phyloP scores from a whole-genome alignment of 169 alveolate genomes.

The Plasmodium yoelii region DNA sequence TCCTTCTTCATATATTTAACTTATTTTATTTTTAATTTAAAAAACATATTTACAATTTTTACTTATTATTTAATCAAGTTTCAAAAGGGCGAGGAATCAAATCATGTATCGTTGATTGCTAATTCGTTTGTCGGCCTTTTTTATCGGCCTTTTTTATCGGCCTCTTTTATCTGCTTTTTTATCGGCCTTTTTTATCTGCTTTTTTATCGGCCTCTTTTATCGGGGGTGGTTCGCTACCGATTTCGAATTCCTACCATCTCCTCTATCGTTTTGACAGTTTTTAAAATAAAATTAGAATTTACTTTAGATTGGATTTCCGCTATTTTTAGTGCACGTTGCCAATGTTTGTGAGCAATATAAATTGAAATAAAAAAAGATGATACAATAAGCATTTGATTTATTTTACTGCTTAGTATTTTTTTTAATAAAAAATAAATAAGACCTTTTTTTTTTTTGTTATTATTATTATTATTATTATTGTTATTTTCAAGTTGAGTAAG shows the following conservation, averaged over 20 bases:
- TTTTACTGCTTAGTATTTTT: constrained; percentile 53
- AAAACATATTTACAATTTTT: background rate
- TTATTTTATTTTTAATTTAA: background rate
- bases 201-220: too few relatives aligned
- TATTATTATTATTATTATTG: constrained; percentile 10
- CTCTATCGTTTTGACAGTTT: constrained; percentile 45
- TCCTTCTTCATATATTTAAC: too few relatives aligned
- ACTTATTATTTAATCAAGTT: background rate
- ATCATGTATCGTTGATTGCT: too few relatives aligned
- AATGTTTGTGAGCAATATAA: constrained; percentile 44
- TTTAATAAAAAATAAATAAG: constrained; percentile 33
- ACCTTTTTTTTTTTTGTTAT: constrained; percentile 27
- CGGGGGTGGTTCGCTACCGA: too few relatives aligned
- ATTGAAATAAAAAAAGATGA: constrained; percentile 58
- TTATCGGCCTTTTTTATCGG: too few relatives aligned
- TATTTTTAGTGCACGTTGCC: constrained; percentile 68
- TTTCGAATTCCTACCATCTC: constrained; percentile 45
- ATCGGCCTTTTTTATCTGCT: too few relatives aligned
- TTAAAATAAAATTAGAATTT: constrained; percentile 46
- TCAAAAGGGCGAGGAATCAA: too few relatives aligned
- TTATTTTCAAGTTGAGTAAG: constrained; percentile 37
- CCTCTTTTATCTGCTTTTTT: too few relatives aligned
- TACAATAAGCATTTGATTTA: constrained; percentile 61
- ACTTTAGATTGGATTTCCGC: constrained; percentile 38
- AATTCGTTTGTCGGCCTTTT: too few relatives aligned